These are phyloP conservation scores for Gaeumannomyces sp. DNA, from an alignment of 2,329 filamentous ascomycete genomes.

Conservation along the genomic window DNA sequence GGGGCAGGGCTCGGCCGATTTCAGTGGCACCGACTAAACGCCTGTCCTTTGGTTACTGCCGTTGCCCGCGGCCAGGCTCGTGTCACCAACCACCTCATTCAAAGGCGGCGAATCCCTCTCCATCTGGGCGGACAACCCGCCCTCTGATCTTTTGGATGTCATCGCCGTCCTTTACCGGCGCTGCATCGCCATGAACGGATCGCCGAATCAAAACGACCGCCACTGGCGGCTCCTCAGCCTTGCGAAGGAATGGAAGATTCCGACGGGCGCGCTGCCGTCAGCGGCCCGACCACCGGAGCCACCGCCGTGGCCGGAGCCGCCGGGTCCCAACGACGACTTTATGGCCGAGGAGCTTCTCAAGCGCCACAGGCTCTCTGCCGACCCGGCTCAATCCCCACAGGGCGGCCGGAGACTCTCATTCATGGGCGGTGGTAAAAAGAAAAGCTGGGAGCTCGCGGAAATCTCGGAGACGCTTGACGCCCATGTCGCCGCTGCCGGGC, in stretches of 20 bases:
- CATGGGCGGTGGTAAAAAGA: conserved; percentile 37
- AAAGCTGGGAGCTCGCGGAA: conserved; percentile 46
- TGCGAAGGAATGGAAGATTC: conserved; percentile 43
- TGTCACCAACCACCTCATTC: background rate
- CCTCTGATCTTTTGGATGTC: background rate
- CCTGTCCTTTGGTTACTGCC: background rate
- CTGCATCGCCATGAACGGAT: conserved; percentile 5
- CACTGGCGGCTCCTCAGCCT: conserved; percentile 43
- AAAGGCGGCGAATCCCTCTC: background rate
- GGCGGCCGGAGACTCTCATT: conserved; percentile 33
- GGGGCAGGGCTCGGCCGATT: background rate
- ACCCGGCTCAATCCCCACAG: conserved; percentile 23
- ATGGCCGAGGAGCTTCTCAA: conserved; percentile 50
- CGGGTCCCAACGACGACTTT: conserved; percentile 42
- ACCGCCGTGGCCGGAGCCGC: conserved; percentile 34
- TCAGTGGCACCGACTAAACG: background rate
- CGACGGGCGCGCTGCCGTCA: conserved; percentile 24
- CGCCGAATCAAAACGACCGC: conserved; percentile 29
- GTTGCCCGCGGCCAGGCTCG: background rate
- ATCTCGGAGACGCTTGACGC: conserved; percentile 45
- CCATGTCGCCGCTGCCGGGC: conserved; percentile 42
- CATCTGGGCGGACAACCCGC: background rate
- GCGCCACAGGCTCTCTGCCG: conserved; percentile 30
- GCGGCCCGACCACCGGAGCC: conserved; percentile 30
- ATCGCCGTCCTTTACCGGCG: background rate